Base-by-base conservation (phyloP, 2,329 filamentous ascomycete genomes). In the Penicillium sumatraense region DNA sequence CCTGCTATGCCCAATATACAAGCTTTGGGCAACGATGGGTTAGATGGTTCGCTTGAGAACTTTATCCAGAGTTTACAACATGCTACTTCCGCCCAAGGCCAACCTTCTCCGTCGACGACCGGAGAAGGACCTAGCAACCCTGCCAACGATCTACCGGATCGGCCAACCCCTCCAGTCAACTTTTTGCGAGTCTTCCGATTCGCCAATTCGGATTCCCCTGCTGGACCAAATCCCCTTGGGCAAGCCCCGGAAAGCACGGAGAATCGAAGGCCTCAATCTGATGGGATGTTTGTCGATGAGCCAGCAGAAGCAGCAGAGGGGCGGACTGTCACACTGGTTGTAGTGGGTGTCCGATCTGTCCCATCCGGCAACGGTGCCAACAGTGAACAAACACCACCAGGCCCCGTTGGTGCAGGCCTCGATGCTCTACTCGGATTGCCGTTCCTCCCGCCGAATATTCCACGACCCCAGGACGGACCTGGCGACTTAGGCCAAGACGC, bases 181-280 rank as follows among this genome's bases (percentile, higher is more conserved):
- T 88, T 89, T 69, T 83, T 89, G 71, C 78, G 86, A 53, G 87
- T 89, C 72, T 89, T 89, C 69, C 78, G 86, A 44, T 89, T 89
- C 70, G 83, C 84, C 45, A 83, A 85, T 51, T 78, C 81, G 8
- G 74, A 77, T 23, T 62, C 68, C 48, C 57, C 69, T 16, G 53
- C 65, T n/a, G 60, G 60, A 27, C 41, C 68, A 4, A 62, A 59
- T n/a, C 49, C 58, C 4, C 27, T 64, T 42, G 60, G 57, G 38
- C 65, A 63, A 47, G 59, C 67, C 57, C 48, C 66, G 53, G 62
- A 63, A 26, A 64, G 65, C 31, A 42, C 65, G 14, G 65, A 68
- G 29, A 61, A 68, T 35, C 56, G 53, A 40, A 65, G 67, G 35
- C 56, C 64, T 24, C 51, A 60, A 36, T 53, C 58, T 5, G 72